Evolutionary conservation across 106 monocot species (phyloP), one percentile per base, ranked within the genome.

Genomic region (Dioscorea alata): DNA sequence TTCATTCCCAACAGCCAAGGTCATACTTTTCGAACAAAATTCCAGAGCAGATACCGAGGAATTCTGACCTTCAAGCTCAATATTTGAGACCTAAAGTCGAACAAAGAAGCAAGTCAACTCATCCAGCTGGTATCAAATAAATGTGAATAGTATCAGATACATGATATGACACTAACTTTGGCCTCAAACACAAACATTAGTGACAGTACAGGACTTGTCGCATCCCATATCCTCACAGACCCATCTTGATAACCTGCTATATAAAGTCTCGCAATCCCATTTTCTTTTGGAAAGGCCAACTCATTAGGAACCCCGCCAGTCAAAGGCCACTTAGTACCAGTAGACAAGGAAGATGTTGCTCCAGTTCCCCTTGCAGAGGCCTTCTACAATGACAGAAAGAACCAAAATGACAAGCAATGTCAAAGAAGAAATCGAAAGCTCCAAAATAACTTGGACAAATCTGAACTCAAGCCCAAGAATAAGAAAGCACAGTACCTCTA

Each of bases 191-290:
- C 60, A 81, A 83, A 81, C 66, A 92, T 64, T 22, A 69, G 79
- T 62, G 50, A 62, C 50, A 97, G 67, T 21, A 84, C 51, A 32
- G 92, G 89, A 81, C 74, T 75, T 76, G 97, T 87, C 50, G 89
- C 92, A 73, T 97, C 86, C 89, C 92, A 97, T 79, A 97, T 81
- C 77, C 89, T 86, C 56, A 97, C 81, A 79, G 92, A 89, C 65
- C 97, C 92, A 89, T 97, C 97, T 76, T 92, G 82, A 81, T 92
- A 97, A 35, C 92, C 97, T 57, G 92, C 82, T 71, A 97, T 71
- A 72, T 74, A 97, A 67, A 97, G 50, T 75, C 81, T 92, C 70
- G 80, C 80, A 71, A 83, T 49, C 24, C 25, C 71, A 73, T 63
- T 34, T 18, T 79, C 74, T 70, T 79, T 78, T n/a, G 65, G 69